Percentiles rank a stretch among this genome's conserved stretches.
Evolutionary conservation across 2,329 filamentous ascomycete genomes (phyloP).

Genomic region (Shiraia bambusicola): DNA sequence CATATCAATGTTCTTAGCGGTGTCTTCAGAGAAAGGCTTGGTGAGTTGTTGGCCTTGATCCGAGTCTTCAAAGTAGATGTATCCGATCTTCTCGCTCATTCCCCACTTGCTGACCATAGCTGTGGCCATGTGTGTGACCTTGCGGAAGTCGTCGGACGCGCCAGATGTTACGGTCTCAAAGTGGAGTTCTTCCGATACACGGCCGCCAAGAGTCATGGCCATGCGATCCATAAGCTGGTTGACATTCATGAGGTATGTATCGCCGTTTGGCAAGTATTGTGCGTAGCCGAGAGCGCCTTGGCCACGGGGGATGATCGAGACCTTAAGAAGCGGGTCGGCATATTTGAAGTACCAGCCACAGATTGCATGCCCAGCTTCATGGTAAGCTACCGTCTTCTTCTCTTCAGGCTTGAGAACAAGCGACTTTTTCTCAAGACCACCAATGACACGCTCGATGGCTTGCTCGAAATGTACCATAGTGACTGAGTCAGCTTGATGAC

Average conservation of each 20-base stretch:
- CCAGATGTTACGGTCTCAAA: constrained; percentile 96
- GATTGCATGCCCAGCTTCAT: constrained; percentile 96
- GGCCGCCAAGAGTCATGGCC: constrained; percentile 97
- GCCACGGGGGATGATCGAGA: constrained; percentile 96
- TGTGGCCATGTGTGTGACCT: constrained; percentile 93
- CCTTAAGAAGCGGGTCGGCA: constrained; percentile 96
- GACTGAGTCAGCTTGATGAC: constrained; percentile 76
- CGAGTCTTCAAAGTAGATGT: constrained; percentile 80
- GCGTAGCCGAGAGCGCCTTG: constrained; percentile 93
- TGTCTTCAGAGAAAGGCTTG: constrained; percentile 95
- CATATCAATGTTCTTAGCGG: constrained; percentile 84
- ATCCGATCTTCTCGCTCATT: constrained; percentile 93
- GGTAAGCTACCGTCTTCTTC: constrained; percentile 95
- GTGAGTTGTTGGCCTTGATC: constrained; percentile 78
- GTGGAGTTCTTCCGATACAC: constrained; percentile 93
- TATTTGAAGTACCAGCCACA: constrained; percentile 97
- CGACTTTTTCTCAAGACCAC: constrained; percentile 95
- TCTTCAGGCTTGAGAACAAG: constrained; percentile 89
- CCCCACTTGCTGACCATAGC: constrained; percentile 99
- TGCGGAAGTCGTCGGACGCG: constrained; percentile 96
- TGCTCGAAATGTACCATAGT: constrained; percentile 92
- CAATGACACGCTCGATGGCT: constrained; percentile 95
- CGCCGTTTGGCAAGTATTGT: constrained; percentile 88
- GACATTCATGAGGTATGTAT: constrained; percentile 93
- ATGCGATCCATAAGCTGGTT: constrained; percentile 98